Evolutionary conservation across 2,329 filamentous ascomycete genomes (phyloP), one percentile per base, ranked within the genome.

Genomic region (Hypoxylon rubiginosum): DNA sequence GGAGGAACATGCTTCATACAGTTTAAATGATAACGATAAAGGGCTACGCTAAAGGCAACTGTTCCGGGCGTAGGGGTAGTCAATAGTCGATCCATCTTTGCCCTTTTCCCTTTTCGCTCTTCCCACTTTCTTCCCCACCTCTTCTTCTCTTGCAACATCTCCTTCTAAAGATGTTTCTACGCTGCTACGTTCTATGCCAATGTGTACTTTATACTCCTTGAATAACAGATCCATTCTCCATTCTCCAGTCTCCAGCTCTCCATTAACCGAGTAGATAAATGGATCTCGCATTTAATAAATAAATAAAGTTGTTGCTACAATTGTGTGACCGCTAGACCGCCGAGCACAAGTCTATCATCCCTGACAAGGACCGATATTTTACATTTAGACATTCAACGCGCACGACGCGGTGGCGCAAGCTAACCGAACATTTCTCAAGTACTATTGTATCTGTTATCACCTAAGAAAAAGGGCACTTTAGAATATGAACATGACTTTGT

Each of bases 21-120:
- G 66, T 58, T 64, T 66, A 66, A 68, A 24, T 26, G 62, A 66
- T 54, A 63, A 46, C 36, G 50, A 64, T 66, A 55, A 64, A 60
- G 45, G 56, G 17, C 11, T 24, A 46, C 53, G 48, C 54, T 67
- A 66, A 55, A 36, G 30, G 54, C 36, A 59, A 60, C 46, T n/a
- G 52, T 64, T 46, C 59, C 53, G 50, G 26, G 58, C 30, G 46
- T 24, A 24, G 4, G 21, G 21, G 21, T 24, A 24, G 21, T 24
- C 45, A n/a, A 48, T 24, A 39, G 34, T 26, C 21, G 45, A 57
- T 49, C 48, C 19, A 51, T 54, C 30, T 45, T 41, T 30, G 28
- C 28, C 28, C 28, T 30, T 28, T 28, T 28, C 4, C 26, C 26
- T 28, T 15, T 26, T 58, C 64, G 46, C 62, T 51, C 56, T 58